Conservation (phyloP, 345 rosid genomes). For the Aquilaria sinensis region DNA sequence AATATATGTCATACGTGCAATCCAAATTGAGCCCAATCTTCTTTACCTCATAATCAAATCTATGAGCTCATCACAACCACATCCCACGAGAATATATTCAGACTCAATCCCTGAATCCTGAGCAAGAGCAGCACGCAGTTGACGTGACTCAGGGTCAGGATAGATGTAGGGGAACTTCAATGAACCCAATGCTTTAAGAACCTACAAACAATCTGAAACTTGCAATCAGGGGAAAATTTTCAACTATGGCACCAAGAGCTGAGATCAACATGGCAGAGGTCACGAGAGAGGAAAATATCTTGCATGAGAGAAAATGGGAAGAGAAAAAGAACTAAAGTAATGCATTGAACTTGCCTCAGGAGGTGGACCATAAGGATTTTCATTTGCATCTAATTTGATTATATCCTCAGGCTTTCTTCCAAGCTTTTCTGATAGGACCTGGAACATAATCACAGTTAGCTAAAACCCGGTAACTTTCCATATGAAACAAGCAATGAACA, state of each 20-base stretch:
- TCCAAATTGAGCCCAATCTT: slow-evolving; percentile 1
- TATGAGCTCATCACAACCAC: slow-evolving; percentile 95
- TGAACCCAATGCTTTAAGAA: slow-evolving; percentile 79
- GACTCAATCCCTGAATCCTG: slow-evolving; percentile 83
- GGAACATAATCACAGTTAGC: slow-evolving; percentile 7
- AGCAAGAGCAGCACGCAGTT: slow-evolving; percentile 77
- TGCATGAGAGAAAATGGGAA: no score
- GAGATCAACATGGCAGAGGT: not conserved
- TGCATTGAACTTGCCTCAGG: slow-evolving; percentile 67
- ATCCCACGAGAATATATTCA: slow-evolving; percentile 83
- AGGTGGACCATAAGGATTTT: slow-evolving; percentile 99
- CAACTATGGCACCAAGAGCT: not conserved
- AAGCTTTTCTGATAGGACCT: slow-evolving; percentile 75
- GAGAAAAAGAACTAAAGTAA: slow-evolving; percentile 1
- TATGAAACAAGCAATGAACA: not conserved
- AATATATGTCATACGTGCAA: not conserved
- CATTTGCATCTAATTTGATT: slow-evolving; percentile 94
- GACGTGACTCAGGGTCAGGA: slow-evolving; percentile 89
- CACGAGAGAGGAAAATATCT: no score
- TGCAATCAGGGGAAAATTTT: slow-evolving; percentile 17
- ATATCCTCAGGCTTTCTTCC: slow-evolving; percentile 97
- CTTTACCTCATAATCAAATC: slow-evolving; percentile 95
- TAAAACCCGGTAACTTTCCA: not conserved
- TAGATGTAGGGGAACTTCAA: slow-evolving; percentile 83
- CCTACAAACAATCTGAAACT: slow-evolving; percentile 55